Conservation (phyloP, 169 alveolate species). For the Miamiensis avidus region DNA sequence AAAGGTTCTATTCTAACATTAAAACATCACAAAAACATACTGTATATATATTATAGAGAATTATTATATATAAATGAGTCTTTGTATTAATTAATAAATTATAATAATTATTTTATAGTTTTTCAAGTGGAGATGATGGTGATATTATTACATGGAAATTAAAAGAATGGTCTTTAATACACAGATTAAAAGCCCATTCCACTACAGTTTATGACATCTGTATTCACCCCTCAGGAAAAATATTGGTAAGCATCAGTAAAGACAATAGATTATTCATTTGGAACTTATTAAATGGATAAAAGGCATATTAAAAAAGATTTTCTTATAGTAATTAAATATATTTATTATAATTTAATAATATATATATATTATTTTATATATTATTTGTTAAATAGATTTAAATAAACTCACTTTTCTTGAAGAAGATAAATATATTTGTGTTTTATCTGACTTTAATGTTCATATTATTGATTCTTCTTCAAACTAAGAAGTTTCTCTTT, state of each 20-base stretch:
- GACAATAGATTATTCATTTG: slow-evolving; percentile 16
- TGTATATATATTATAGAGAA: background rate
- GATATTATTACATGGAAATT: slow-evolving; percentile 24
- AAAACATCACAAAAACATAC: background rate
- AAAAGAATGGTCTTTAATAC: slow-evolving; percentile 18
- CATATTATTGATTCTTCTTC: slow-evolving; percentile 16
- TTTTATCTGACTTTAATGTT: slow-evolving; percentile 5
- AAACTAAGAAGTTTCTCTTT: slow-evolving; percentile 1
- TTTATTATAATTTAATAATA: background rate
- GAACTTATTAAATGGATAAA: slow-evolving; percentile 16
- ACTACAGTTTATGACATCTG: slow-evolving; percentile 17
- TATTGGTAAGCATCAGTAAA: slow-evolving; percentile 6
- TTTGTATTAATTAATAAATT: too few species aligned
- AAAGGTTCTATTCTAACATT: slow-evolving; percentile 13
- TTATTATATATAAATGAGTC: too few species aligned
- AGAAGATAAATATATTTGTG: background rate
- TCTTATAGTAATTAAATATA: background rate
- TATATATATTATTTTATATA: background rate
- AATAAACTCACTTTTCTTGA: background rate
- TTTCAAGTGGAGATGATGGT: slow-evolving; percentile 23
- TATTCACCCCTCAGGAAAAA: slow-evolving; percentile 12
- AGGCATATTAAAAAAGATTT: slow-evolving; percentile 8
- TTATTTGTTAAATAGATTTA: background rate
- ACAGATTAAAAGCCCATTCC: slow-evolving; percentile 16
- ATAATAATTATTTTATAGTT: background rate